Evolutionary conservation across 1,284 basidiomycete species (phyloP).

Genomic region (Marasmius sp.): DNA sequence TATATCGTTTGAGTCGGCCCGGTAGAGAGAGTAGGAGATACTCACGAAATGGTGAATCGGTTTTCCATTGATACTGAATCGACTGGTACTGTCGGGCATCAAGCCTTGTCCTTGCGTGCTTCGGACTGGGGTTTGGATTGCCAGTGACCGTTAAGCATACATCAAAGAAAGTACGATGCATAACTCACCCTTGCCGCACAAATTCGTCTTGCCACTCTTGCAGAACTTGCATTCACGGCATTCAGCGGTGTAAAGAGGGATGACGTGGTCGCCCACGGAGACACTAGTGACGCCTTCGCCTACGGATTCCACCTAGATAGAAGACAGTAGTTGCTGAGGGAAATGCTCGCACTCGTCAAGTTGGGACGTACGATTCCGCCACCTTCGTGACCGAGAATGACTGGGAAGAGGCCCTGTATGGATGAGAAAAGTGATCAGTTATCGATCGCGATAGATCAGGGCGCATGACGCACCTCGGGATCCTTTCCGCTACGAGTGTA

Average conservation of each 20-base stretch:
- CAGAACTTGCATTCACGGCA: constrained; percentile 98
- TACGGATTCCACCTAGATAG: constrained; percentile 83
- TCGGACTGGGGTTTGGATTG: constrained; percentile 57
- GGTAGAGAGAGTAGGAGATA: constrained; percentile 11
- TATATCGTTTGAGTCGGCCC: constrained; percentile 3
- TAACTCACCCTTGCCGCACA: constrained; percentile 77
- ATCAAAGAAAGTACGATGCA: neutral
- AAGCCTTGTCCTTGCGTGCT: constrained; percentile 94
- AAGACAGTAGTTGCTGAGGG: constrained; percentile 15
- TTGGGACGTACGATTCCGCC: constrained; percentile 70
- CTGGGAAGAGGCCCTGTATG: constrained; percentile 88
- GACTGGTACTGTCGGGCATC: constrained; percentile 92
- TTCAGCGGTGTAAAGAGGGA: constrained; percentile 93
- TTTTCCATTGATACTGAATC: constrained; percentile 91
- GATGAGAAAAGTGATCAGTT: neutral
- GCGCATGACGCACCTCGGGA: constrained; percentile 66
- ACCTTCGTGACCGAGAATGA: constrained; percentile 92
- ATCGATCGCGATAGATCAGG: neutral
- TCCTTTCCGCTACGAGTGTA: constrained; percentile 97
- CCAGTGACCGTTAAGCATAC: neutral
- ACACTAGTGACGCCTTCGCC: constrained; percentile 93
- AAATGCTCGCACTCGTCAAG: neutral
- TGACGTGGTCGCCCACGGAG: constrained; percentile 83
- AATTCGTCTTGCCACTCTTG: constrained; percentile 97
- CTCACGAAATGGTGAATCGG: constrained; percentile 89